A percentile compares a stretch with the other conserved stretches of the same genome.
These are phyloP conservation scores for Conringia planisiliqua DNA, from an alignment of 345 rosid species.

Conservation along the genomic window DNA sequence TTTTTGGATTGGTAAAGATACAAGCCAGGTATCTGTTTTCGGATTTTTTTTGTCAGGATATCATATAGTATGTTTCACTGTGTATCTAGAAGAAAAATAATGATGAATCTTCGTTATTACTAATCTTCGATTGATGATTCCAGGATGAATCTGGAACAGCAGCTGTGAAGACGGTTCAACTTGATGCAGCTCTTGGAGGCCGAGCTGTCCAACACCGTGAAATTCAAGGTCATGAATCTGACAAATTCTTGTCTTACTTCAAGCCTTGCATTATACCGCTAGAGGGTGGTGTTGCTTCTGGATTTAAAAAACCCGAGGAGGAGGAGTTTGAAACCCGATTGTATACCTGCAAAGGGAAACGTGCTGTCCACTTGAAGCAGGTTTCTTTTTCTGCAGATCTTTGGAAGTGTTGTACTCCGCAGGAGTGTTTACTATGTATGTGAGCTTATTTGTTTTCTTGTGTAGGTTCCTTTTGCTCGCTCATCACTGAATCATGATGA, in stretches of 20 bases:
- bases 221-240: constrained; percentile 97
- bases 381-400: constrained; percentile 38
- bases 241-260: constrained; percentile 92
- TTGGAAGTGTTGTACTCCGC: not conserved
- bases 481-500: constrained; percentile 97
- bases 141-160: constrained; percentile 99
- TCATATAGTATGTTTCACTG: not conserved
- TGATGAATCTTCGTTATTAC: constrained; percentile 2
- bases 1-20: constrained; percentile 98
- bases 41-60: not conserved
- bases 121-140: constrained; percentile 16
- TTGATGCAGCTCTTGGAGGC: constrained; percentile 94
- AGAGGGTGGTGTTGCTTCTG: constrained; percentile 97
- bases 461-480: constrained; percentile 92
- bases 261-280: constrained; percentile 95
- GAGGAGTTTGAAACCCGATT: constrained; percentile 84
- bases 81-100: not conserved
- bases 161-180: constrained; percentile 95
- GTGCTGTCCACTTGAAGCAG: constrained; percentile 93
- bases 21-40: constrained; percentile 70
- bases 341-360: constrained; percentile 87
- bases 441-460: constrained; percentile 25
- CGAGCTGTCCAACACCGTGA: constrained; percentile 98
- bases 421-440: constrained; percentile 9
- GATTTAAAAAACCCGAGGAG: constrained; percentile 79